Conservation (phyloP, 257 asterid species). For the Solanum acaule region DNA sequence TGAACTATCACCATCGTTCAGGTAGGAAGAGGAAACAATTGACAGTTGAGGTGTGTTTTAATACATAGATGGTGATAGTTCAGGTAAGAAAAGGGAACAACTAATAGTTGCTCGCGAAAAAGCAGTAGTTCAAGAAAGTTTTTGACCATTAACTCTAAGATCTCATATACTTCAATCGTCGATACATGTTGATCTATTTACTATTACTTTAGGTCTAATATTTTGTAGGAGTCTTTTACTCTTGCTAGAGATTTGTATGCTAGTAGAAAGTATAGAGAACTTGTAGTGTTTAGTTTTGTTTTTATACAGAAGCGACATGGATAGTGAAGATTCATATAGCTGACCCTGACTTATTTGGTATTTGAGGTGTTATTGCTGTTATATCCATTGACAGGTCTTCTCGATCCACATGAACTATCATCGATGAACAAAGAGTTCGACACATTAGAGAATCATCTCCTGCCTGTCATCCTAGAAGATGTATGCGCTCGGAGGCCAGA, state of each 20-base stretch:
- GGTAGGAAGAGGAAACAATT: neutral
- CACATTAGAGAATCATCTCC: slow-evolving; percentile 1
- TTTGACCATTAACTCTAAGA: neutral
- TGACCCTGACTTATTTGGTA: neutral
- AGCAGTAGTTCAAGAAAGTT: neutral
- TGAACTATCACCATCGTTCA: neutral
- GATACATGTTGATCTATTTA: neutral
- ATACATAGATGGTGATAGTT: neutral
- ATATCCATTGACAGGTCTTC: slow-evolving; percentile 33
- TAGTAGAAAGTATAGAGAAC: neutral
- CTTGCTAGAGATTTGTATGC: neutral
- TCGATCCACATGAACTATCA: slow-evolving; percentile 52
- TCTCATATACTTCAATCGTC: neutral
- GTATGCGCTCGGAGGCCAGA: slow-evolving; percentile 12
- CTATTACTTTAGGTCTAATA: neutral
- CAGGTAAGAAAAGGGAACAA: too few species aligned
- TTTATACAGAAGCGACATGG: neutral
- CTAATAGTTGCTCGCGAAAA: too few species aligned
- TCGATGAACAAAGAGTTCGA: slow-evolving; percentile 35
- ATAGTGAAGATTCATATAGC: neutral
- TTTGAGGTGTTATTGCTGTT: neutral
- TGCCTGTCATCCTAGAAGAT: slow-evolving; percentile 14
- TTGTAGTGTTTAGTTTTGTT: neutral
- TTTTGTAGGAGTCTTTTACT: neutral
- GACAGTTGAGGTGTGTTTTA: neutral